Evolutionary conservation across 305 asterid genomes (phyloP), one percentile per base, ranked within the genome.

Genomic region (Fraxinus velutina): DNA sequence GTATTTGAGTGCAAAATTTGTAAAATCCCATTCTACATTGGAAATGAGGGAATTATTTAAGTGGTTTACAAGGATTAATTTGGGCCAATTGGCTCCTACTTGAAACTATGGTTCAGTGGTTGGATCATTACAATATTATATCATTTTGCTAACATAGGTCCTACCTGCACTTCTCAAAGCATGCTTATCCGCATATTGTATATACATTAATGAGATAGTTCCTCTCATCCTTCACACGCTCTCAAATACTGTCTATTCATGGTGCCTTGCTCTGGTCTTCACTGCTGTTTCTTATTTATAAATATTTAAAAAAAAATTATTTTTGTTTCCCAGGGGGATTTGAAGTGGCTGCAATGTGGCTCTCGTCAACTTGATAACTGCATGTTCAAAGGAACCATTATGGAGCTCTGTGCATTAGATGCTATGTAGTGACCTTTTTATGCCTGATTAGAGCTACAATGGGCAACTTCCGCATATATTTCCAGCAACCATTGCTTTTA

Each of bases 361-460:
- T 79, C 37, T 85, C n/a, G 37, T 78, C 85, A 79, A 44, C 81
- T 44, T 80, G 57, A 73, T 75, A 34, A 37, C 82, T 33, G 74
- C 75, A 77, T 70, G 78, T 78, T 42, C 82, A 30, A 78, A 13
- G 88, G 85, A 73, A 76, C 73, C 71, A 71, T 44, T 68, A 30
- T 84, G 64, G 82, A 57, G 79, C 80, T 76, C 78, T 84, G n/a
- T 21, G 39, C 78, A 68, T 83, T 88, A 82, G 88, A 83, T 88
- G 91, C 82, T 90, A 68, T 88, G 81, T 72, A 22, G 78, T 73
- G 78, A 89, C 57, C 86, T 70, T 86, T 82, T 86, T 89, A 83
- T 89, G 89, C 90, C 87, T 81, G 87, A 85, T 79, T 81, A 72
- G 80, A 79, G 84, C 81, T 81, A 42, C 88, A 80, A 90, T 90